Base-by-base conservation (phyloP, 2,329 filamentous ascomycete species). In the Colletotrichum camelliae region DNA sequence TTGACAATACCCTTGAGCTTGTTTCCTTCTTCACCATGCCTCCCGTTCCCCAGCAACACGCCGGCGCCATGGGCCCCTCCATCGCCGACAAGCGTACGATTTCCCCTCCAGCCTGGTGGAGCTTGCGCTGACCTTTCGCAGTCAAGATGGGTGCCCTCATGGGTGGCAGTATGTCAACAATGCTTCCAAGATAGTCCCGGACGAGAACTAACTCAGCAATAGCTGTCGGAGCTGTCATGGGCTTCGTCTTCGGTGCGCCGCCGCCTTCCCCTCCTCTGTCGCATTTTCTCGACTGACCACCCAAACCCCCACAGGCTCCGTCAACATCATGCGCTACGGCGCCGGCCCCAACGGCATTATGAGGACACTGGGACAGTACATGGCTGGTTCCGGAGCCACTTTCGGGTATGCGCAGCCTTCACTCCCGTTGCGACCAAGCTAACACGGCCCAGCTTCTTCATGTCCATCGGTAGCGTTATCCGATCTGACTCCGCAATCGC, bases 61-160 rank as follows among this genome's bases (percentile, higher is more conserved):
- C 77, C 57, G 83, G 82, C 57, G 77, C 75, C 84, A 84, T 82
- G 85, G 89, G 88, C 78, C 88, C 87, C 35, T 90, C 89, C 60
- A 89, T 86, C 75, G 82, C 89, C 76, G 90, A 91, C 82, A 91
- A 91, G 85, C 84, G 90, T 91, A 87, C 75, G 82, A 70, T 72
- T 43, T 5, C 29, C 43, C 12, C 21, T 57, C 33, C 27, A 33
- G n/a, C 35, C n/a, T 24, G 35, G 27, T 15, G 6, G 43, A 60
- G 43, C 52, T 70, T 8, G 21, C 27, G 79, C 83, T 84, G 81
- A 75, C 69, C 67, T 21, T 48, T 62, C 67, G 80, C 84, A 98
- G 96, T 96, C 85, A 98, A 98, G 90, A 98, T 98, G 96, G 97
- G 97, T 81, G 96, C 94, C 78, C 93, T 99, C 93, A 98, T 98